Base-by-base conservation (phyloP, 495 filamentous ascomycete genomes). In the Mycothermus thermophilus region DNA sequence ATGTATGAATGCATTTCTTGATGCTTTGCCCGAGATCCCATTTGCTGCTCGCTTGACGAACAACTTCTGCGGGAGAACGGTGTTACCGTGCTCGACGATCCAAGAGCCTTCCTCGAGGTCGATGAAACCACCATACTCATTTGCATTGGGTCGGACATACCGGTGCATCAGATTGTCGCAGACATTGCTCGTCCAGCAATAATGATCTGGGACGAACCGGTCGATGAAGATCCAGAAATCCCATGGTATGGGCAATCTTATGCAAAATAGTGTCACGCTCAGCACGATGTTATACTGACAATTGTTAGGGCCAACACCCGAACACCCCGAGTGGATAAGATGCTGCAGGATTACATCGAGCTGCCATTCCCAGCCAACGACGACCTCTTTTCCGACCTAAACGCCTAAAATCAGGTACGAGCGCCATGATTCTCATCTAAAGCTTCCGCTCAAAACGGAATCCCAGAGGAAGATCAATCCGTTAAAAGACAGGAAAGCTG, bases 111-210 rank as follows among this genome's bases (percentile, higher is more conserved):
- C 31, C 37, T 60, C 1, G 25, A 41, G 10, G 34, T 58, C 1
- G 47, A 54, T 36, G 38, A 57, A 1, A 27, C 28, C 12, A 49
- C 38, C 1, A 15, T 59, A 0, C 38, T 62, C 2, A 43, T 60
- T 9, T 46, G 37, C n/a, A 48, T 55, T 29, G 10, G 10, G 2
- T 27, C 49, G 0, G 46, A 55, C 20, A 43, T 50, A 2, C 48
- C 52, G 0, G 43, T 58, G 0, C 44, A 50, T 23, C 42, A 60
- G 27, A 51, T 62, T n/a, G 24, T 57, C 3, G 41, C 47, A 11
- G 55, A 62, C 14, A 33, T 57, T 24, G 51, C 48, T 12, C 43
- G 51, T 8, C 56, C 56, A 1, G 39, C 34, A 0, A 42, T 55
- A 0, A 35, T 59, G 3, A 54, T 62, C 18, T 55, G 52, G 50